Evolutionary conservation across 2,329 filamentous ascomycete species (phyloP).

Genomic region (Aureobasidium lini): DNA sequence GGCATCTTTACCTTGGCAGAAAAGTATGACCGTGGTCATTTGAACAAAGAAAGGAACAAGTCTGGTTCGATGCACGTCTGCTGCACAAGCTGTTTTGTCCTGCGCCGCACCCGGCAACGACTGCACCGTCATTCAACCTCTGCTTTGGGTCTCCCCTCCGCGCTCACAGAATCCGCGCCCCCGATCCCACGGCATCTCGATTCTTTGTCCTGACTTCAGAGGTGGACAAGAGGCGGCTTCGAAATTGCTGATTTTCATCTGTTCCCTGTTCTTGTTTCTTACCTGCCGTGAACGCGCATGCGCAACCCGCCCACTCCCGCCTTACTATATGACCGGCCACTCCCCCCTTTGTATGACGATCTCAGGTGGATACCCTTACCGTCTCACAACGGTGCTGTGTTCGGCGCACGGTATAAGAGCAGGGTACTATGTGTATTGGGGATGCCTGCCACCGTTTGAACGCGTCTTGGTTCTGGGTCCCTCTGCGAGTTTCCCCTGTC

Average conservation of each 20-base stretch:
- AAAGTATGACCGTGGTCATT: not conserved
- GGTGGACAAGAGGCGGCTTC: not conserved
- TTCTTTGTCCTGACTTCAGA: not conserved
- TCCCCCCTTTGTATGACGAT: constrained; percentile 9
- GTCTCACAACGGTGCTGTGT: constrained; percentile 6
- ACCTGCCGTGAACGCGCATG: not conserved
- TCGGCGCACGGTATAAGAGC: not conserved
- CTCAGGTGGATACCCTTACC: constrained; percentile 2
- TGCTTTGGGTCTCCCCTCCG: not conserved
- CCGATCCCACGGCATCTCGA: not conserved
- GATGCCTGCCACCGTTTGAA: not conserved
- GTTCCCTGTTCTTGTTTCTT: not conserved
- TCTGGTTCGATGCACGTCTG: constrained; percentile 2
- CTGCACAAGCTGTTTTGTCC: constrained; percentile 4
- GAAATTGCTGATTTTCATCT: not conserved
- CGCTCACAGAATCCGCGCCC: not conserved
- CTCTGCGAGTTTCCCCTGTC: too few relatives aligned
- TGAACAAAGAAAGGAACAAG: not conserved
- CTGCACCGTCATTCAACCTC: not conserved
- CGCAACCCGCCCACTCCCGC: not conserved
- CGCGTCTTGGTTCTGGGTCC: not conserved
- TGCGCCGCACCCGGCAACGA: constrained; percentile 1
- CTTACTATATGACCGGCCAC: not conserved
- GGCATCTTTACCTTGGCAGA: not conserved
- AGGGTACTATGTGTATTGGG: not conserved